Base-by-base conservation (phyloP, 805 yeast species). In the Lipomyces starkeyi region DNA sequence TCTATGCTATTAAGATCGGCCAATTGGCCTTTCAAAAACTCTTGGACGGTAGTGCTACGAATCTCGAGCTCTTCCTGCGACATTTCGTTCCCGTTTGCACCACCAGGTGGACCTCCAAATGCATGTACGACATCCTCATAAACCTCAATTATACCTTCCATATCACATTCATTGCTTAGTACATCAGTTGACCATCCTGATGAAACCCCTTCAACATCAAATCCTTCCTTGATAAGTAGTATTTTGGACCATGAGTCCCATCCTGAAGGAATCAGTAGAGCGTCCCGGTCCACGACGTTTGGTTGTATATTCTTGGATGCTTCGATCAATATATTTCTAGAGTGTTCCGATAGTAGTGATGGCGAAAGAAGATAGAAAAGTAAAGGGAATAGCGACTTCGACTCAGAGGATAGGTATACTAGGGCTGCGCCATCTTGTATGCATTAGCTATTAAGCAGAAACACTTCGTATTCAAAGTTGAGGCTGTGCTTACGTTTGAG, bases 221-320 rank as follows among this genome's bases (percentile, higher is more conserved):
- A 74, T 13, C 69, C 73, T 25, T 70, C 74, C 25, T 69, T 63
- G n/a, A 77, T 65, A 2, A 76, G 71, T 35, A 61, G 61, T 14
- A 78, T 78, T 58, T 77, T 78, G 22, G 74, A 71, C 66, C 70
- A 62, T 13, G 79, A 74, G 63, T 78, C 80, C 80, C 80, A 78
- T 20, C 80, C 80, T 4, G 77, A 65, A 9, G 80, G 80, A 11
- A 78, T 70, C 35, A 71, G 58, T 5, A 76, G 40, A 25, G 70
- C 64, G 14, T 72, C 73, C 5, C 68, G 65, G 27, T 74, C 74
- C 8, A 76, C 67, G 5, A 74, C 74, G 29, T 72, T 66, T 20
- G 62, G 74, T 66, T 35, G 62, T n/a, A 63, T 62, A 35, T 56
- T 52, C 40, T 55, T 55, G 13, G 72, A 63, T 3, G 69, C 69